Evolutionary conservation across 257 asterid species (phyloP), one percentile per base, ranked within the genome.

Genomic region (Haberlea rhodopensis): DNA sequence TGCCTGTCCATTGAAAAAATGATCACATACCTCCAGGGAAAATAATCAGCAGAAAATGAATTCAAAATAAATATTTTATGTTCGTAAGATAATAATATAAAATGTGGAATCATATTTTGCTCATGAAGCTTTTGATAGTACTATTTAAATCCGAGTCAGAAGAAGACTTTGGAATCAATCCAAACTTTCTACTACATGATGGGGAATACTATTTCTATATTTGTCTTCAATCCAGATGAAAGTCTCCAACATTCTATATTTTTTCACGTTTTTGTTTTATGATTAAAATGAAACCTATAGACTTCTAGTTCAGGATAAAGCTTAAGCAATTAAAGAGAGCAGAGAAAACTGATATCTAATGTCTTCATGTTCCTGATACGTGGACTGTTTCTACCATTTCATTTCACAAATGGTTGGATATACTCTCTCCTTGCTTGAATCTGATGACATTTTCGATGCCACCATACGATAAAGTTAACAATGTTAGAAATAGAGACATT

Each of bases 1-100:
- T 45, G 80, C 95, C 98, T 91, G 84, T 26, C 27, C 57, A 75
- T 43, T 65, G 52, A 46, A 19, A 67, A 20, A 60, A 43, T 31
- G 52, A 29, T 46, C 25, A 19, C 65, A 21, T 54, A 54, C 57
- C 65, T 58, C 40, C n/a, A 20, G 25, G 13, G 48, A 40, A 29
- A 40, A 11, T 23, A 24, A 61, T 61, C 15, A 22, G n/a, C 37
- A 40, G 16, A 24, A 61, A 43, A n/a, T 3, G n/a, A 24, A 23
- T 23, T 37, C 5, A 0, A 37, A 6, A 22, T 10, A 34, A 37
- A 40, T 11, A 40, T 40, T 40, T 40, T 1, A 40, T 11, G 48
- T 13, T 13, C 48, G 13, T 13, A 40, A 40, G 18, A 9, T 34
- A 40, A 13, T 3, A 40, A 40, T 5, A 40, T 11, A 40, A 40